phyloP scores from a whole-genome alignment of 2,329 filamentous ascomycete genomes.

The Talaromyces sp. region DNA sequence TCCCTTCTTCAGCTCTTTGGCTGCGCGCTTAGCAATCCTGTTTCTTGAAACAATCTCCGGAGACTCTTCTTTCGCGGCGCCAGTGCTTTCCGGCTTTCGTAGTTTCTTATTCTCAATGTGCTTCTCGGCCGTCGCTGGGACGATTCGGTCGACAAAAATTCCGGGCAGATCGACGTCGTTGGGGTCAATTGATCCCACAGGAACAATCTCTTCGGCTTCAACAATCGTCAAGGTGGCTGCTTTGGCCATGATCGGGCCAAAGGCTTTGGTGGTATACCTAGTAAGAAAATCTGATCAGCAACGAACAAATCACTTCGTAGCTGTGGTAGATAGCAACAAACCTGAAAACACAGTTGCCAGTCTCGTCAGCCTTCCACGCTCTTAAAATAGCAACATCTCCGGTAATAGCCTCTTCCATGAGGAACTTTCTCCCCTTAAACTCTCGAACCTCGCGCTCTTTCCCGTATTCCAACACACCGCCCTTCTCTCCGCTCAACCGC shows the following conservation, averaged over 20 bases:
- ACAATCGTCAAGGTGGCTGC: constrained; percentile 86
- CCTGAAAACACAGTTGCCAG: constrained; percentile 87
- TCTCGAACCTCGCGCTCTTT: constrained; percentile 79
- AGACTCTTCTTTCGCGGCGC: constrained; percentile 63
- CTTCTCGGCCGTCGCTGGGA: constrained; percentile 74
- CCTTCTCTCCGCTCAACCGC: constrained; percentile 70
- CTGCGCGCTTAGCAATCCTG: constrained; percentile 72
- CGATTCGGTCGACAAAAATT: constrained; percentile 85
- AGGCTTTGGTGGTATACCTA: constrained; percentile 66
- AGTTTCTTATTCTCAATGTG: constrained; percentile 77
- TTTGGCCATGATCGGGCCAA: constrained; percentile 74
- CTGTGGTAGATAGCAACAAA: constrained; percentile 35
- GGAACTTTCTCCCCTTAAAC: constrained; percentile 83
- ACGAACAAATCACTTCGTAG: neutral
- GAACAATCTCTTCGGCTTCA: constrained; percentile 87
- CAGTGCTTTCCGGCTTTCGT: constrained; percentile 68
- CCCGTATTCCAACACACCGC: constrained; percentile 54
- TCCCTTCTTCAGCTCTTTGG: constrained; percentile 77
- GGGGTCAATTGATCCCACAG: constrained; percentile 78
- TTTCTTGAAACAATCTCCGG: constrained; percentile 64
- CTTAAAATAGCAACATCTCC: constrained; percentile 93
- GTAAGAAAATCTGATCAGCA: neutral
- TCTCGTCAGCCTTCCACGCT: constrained; percentile 85
- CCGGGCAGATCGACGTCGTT: constrained; percentile 82
- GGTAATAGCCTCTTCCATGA: constrained; percentile 81